A percentile compares a stretch with the other conserved stretches of the same genome.
These are phyloP conservation scores for Trichophyton benhamiae DNA, from an alignment of 2,329 filamentous ascomycete species.

Conservation along the genomic window DNA sequence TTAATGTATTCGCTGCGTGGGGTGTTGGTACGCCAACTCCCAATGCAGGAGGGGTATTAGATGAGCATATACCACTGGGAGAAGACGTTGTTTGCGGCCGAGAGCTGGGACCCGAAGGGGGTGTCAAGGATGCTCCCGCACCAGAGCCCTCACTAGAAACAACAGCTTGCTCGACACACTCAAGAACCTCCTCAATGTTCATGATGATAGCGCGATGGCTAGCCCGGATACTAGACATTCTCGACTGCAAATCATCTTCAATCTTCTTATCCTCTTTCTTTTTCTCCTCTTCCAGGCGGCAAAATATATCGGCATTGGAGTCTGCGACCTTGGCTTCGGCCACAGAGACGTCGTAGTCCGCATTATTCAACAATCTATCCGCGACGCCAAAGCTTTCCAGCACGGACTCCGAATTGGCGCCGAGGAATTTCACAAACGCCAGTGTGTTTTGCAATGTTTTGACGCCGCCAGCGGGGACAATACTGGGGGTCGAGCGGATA, in stretches of 20 bases:
- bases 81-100: background rate
- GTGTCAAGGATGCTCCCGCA: background rate
- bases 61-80: background rate
- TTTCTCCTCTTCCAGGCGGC: constrained; percentile 35
- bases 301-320: constrained; percentile 31
- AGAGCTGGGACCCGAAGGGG: background rate
- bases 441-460: constrained; percentile 27
- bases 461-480: constrained; percentile 15
- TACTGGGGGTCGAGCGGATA: constrained; percentile 15
- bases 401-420: constrained; percentile 35
- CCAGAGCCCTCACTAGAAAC: background rate
- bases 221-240: constrained; percentile 32
- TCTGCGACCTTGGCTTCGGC: constrained; percentile 39
- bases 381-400: constrained; percentile 37
- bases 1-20: background rate
- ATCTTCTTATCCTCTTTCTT: constrained; percentile 38
- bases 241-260: constrained; percentile 29
- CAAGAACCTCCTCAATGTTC: constrained; percentile 30
- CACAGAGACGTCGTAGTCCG: constrained; percentile 43
- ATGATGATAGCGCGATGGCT: constrained; percentile 26
- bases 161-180: constrained; percentile 5
- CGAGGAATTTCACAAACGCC: constrained; percentile 29
- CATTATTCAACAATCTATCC: constrained; percentile 40
- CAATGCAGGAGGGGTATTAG: background rate
- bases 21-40: background rate